phyloP scores from a whole-genome alignment of 2,329 filamentous ascomycete species.

The Neonectria ditissima region DNA sequence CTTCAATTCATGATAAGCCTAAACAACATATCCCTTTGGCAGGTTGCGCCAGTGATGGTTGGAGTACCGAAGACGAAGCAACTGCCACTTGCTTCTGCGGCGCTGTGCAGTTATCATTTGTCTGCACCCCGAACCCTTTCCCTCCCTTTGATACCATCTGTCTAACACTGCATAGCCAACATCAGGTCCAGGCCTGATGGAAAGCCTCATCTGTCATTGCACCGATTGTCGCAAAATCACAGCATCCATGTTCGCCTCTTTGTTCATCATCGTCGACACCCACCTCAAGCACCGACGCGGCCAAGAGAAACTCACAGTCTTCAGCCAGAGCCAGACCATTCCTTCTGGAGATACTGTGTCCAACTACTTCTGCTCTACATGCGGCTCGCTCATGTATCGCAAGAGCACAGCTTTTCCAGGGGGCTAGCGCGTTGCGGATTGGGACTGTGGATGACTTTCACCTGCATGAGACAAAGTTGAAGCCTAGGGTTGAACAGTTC shows the following conservation, averaged over 20 bases:
- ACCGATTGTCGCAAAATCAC: background rate
- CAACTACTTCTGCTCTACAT: background rate
- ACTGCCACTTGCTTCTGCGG: conserved; percentile 71
- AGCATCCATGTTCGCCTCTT: background rate
- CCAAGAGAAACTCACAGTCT: background rate
- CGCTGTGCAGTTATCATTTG: conserved; percentile 65
- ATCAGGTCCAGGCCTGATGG: background rate
- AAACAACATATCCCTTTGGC: conserved; percentile 45
- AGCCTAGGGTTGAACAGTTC: background rate
- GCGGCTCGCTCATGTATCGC: background rate
- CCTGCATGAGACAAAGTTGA: background rate
- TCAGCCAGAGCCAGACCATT: background rate
- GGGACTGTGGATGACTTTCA: conserved; percentile 1
- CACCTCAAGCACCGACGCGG: background rate
- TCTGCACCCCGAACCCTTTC: conserved; percentile 38
- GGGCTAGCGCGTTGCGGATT: background rate
- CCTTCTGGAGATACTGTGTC: background rate
- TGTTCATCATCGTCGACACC: background rate
- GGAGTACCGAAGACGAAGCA: conserved; percentile 58
- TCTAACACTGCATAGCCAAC: background rate
- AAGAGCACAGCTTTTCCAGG: background rate
- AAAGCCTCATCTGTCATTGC: background rate
- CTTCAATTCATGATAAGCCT: no score
- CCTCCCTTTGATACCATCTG: no score
- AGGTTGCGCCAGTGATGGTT: conserved; percentile 54